These are phyloP conservation scores for Cichorium intybus DNA, from an alignment of 140 eudicot species.

Conservation along the genomic window DNA sequence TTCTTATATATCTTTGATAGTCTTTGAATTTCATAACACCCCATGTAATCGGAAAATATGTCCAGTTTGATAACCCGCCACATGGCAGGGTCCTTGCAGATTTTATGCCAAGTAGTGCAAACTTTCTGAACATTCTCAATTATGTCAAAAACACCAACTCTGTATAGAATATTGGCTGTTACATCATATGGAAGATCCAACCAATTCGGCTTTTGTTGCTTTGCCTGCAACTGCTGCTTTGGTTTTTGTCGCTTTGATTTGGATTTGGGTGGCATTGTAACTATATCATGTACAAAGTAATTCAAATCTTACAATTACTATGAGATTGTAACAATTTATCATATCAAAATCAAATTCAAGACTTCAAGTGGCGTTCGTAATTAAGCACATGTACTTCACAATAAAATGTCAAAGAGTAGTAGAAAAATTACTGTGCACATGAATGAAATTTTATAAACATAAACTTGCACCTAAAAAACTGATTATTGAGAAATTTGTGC, in stretches of 20 bases:
- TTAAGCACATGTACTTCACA: no score
- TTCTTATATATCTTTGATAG: background rate
- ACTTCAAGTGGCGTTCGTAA: no score
- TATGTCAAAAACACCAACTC: constrained; percentile 25
- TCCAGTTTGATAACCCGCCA: constrained; percentile 36
- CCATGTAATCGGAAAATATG: no score
- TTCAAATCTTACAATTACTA: no score
- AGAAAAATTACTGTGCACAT: no score
- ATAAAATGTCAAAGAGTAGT: no score
- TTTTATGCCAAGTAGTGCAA: constrained; percentile 42
- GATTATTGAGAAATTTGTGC: background rate
- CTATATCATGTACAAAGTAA: no score
- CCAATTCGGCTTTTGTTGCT: background rate
- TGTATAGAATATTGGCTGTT: constrained; percentile 36
- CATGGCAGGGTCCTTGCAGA: constrained; percentile 44
- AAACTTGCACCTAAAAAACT: background rate
- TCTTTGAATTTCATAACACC: no score
- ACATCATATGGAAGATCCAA: constrained; percentile 23
- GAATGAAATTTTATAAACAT: background rate
- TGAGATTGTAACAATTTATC: no score
- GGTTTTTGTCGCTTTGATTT: background rate
- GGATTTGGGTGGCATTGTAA: constrained; percentile 2
- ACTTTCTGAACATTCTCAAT: constrained; percentile 45
- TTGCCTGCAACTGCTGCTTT: background rate
- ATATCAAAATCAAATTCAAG: no score